Evolutionary conservation across 2,329 filamentous ascomycete species (phyloP), one percentile per base, ranked within the genome.

Genomic region (Didymella exigua): DNA sequence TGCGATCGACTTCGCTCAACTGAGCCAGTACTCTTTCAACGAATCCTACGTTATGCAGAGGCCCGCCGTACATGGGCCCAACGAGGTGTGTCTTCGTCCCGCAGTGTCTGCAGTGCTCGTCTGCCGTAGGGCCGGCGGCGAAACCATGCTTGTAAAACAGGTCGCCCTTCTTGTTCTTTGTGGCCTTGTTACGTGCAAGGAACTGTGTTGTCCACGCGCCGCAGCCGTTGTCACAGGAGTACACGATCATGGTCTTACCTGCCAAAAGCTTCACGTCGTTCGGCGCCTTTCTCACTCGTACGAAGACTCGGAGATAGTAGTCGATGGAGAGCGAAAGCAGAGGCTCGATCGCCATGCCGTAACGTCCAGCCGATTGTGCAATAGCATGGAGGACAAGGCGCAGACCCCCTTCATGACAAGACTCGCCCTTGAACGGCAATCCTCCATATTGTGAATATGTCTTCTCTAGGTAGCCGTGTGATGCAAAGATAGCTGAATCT

Each of bases 41-140:
- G 69, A 97, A 99, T 2, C 86, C 84, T 6, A 86, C 83, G 38
- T 92, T 92, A 75, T 99, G 95, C 8, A 99, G 79, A 18, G 89
- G 89, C 0, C 95, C 95, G 29, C 86, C 93, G 78, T 93, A 99
- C 93, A 99, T 98, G 0, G 95, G 95, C 1, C 95, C 95, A 4
- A 87, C 89, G 13, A 98, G 75, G 74, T 98, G 95, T 76, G 89
- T 96, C 71, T 89, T 93, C 69, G 84, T 86, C 8, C 89, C 90
- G 71, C 95, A 99, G 73, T 98, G 91, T 56, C 86, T 82, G 74
- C 95, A 99, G 33, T 81, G 77, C 14, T 83, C 81, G 53, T 86
- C 83, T 4, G 84, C 79, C 0, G 84, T 83, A 1, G 93, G 91
- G 0, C 83, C 93, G 68, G 89, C 82, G 0, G 89, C 84, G 59